Evolutionary conservation across 768 basidiomycete genomes (phyloP).

Genomic region (Multifurca ochricompacta): DNA sequence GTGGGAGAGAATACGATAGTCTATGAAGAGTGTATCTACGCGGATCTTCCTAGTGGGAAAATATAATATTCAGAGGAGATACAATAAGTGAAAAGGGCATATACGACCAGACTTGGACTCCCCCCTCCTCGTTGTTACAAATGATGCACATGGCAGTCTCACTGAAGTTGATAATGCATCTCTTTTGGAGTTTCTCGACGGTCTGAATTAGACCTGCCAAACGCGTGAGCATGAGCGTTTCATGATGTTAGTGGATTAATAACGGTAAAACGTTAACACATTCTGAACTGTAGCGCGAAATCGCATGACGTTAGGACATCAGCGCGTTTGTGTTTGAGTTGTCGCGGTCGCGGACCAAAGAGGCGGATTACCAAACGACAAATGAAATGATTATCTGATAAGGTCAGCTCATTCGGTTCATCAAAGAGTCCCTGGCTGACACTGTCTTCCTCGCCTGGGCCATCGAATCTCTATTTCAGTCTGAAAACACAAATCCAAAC

Average conservation of each 20-base stretch:
- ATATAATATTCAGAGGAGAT: not conserved
- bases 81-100: constrained; percentile 30
- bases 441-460: no score
- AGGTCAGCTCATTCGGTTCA: no score
- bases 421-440: no score
- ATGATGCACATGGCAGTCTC: constrained; percentile 73
- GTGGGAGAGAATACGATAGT: constrained; percentile 84
- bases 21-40: constrained; percentile 57
- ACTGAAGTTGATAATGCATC: constrained; percentile 74
- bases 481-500: no score
- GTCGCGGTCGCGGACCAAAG: no score
- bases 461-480: no score
- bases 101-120: constrained; percentile 81
- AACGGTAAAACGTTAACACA: constrained; percentile 20
- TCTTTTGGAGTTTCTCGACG: constrained; percentile 77
- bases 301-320: constrained; percentile 18
- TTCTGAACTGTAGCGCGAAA: constrained; percentile 22
- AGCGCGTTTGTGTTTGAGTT: no score
- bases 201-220: constrained; percentile 68
- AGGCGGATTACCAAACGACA: no score
- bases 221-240: not conserved
- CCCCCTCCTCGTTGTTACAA: constrained; percentile 80
- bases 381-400: no score
- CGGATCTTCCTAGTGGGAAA: constrained; percentile 50
- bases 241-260: not conserved